These are phyloP conservation scores for Mycena albidolilacea DNA, from an alignment of 768 basidiomycete species.

Conservation along the genomic window DNA sequence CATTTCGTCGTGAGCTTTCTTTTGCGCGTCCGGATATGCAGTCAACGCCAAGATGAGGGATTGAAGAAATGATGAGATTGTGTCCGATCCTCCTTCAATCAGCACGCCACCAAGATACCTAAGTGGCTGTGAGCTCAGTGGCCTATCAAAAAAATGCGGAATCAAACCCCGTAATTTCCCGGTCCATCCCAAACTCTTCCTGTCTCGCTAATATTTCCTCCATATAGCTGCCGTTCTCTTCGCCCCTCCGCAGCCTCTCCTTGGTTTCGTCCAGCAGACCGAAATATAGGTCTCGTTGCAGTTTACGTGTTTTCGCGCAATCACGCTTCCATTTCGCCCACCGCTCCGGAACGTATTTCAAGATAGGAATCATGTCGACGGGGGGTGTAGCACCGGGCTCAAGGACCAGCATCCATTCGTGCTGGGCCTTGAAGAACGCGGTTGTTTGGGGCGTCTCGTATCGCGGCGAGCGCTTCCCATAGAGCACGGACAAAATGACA, in stretches of 20 bases:
- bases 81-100: constrained; percentile 51
- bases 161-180: constrained; percentile 28
- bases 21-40: constrained; percentile 42
- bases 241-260: constrained; percentile 44
- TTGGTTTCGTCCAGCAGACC: constrained; percentile 46
- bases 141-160: constrained; percentile 32
- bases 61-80: constrained; percentile 45
- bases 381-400: constrained; percentile 53
- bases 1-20: constrained; percentile 38
- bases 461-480: constrained; percentile 49
- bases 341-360: constrained; percentile 50
- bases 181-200: constrained; percentile 18
- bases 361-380: constrained; percentile 51
- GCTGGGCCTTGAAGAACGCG: constrained; percentile 47
- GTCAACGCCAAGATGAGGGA: constrained; percentile 43
- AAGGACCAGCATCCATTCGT: constrained; percentile 44
- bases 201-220: constrained; percentile 46
- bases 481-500: constrained; percentile 49
- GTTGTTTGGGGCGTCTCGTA: constrained; percentile 43
- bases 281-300: constrained; percentile 49
- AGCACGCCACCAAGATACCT: constrained; percentile 51
- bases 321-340: constrained; percentile 53
- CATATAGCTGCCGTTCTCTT: constrained; percentile 50
- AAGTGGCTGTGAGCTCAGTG: background rate
- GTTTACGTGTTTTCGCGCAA: constrained; percentile 38